phyloP scores from a whole-genome alignment of 257 asterid genomes.

The Fraxinus excelsior region DNA sequence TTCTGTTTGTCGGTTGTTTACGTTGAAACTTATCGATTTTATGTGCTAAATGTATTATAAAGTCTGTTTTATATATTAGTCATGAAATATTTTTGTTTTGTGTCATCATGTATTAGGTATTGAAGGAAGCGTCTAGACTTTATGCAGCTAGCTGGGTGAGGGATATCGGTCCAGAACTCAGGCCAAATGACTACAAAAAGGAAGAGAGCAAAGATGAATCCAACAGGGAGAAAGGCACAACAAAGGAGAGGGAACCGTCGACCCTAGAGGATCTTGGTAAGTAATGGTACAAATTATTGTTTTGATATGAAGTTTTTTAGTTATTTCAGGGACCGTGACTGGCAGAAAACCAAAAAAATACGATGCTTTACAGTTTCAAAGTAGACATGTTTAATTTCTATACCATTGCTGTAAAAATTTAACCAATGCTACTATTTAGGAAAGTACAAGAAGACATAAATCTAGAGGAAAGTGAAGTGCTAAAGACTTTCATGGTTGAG shows the following conservation, averaged over 20 bases:
- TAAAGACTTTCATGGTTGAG: neutral
- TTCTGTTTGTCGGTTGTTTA: constrained; percentile 24
- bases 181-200: constrained; percentile 76
- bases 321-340: neutral
- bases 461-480: neutral
- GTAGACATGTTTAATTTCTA: no score
- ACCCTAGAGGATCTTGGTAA: constrained; percentile 90
- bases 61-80: neutral
- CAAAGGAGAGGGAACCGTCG: constrained; percentile 63
- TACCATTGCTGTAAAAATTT: neutral
- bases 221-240: constrained; percentile 30
- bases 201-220: constrained; percentile 33
- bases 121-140: constrained; percentile 81
- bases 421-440: neutral
- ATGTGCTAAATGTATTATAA: neutral
- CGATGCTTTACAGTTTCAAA: neutral
- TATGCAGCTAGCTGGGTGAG: constrained; percentile 95
- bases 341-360: neutral
- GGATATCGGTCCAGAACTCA: constrained; percentile 91
- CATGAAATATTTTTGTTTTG: neutral
- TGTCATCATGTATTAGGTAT: constrained; percentile 44
- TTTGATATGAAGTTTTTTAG: neutral
- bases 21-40: neutral
- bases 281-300: constrained; percentile 3
- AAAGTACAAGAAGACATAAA: neutral